Conservation (phyloP, 2,329 filamentous ascomycete genomes). For the Xylaria sp. region DNA sequence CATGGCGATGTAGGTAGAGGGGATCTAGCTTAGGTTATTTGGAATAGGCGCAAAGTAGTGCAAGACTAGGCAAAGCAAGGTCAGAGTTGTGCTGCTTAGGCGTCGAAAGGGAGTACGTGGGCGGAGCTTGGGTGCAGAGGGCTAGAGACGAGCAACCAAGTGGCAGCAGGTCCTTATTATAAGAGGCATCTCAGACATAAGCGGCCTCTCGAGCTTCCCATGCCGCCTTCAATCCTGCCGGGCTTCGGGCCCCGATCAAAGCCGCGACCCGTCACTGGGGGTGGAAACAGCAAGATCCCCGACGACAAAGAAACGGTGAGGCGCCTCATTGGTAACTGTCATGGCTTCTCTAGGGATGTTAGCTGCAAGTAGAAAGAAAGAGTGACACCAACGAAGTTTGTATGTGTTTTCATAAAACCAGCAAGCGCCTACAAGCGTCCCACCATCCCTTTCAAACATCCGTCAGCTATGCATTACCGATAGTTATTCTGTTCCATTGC, state of each 20-base stretch:
- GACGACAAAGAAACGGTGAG: conserved; percentile 2
- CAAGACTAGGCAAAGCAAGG: background rate
- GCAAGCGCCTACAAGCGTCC: background rate
- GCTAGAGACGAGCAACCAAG: background rate
- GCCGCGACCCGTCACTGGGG: conserved; percentile 1
- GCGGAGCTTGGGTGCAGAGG: background rate
- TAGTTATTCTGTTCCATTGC: background rate
- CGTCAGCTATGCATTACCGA: background rate
- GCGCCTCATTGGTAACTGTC: background rate
- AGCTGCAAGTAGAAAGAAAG: background rate
- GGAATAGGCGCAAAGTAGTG: background rate
- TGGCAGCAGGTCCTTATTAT: conserved; percentile 1
- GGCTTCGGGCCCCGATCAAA: conserved; percentile 15
- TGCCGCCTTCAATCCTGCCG: conserved; percentile 2
- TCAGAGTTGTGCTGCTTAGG: background rate
- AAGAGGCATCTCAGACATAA: conserved; percentile 8
- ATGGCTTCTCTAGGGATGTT: background rate
- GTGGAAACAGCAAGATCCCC: background rate
- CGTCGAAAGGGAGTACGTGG: background rate
- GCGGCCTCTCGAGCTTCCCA: conserved; percentile 7
- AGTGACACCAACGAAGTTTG: background rate
- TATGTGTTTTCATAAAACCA: background rate
- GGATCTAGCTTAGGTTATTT: conserved; percentile 4
- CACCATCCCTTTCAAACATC: background rate
- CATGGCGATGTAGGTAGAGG: conserved; percentile 1